Conservation (phyloP, 176 grass and related monocot genomes). For the Ananas comosus region DNA sequence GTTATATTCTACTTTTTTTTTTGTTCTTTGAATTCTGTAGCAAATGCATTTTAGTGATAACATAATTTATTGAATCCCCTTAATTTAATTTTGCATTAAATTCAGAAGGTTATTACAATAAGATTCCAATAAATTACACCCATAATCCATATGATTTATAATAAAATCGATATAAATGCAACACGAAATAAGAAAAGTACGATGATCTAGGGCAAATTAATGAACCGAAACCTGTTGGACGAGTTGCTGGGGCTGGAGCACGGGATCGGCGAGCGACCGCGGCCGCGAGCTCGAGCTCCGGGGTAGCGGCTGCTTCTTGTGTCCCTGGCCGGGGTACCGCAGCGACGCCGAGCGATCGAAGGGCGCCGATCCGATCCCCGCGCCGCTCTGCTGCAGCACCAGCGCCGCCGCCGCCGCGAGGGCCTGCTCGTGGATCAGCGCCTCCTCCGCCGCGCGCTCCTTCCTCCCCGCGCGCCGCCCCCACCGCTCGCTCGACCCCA, state of each 20-base stretch:
- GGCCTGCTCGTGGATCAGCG: slow-evolving; percentile 65
- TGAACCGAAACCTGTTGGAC: slow-evolving; percentile 47
- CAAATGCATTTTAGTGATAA: too few species aligned
- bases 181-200: background rate
- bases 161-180: background rate
- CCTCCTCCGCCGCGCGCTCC: slow-evolving; percentile 29
- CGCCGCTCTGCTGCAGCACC: slow-evolving; percentile 45
- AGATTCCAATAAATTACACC: slow-evolving; percentile 1
- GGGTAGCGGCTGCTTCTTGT: slow-evolving; percentile 38
- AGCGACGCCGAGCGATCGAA: slow-evolving; percentile 83
- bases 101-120: too few species aligned
- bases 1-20: too few species aligned
- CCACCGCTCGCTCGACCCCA: background rate
- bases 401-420: slow-evolving; percentile 65
- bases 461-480: slow-evolving; percentile 8
- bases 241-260: slow-evolving; percentile 71
- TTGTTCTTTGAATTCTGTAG: too few species aligned
- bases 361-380: background rate
- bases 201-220: background rate
- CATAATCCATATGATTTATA: slow-evolving; percentile 19
- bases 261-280: slow-evolving; percentile 57
- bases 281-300: slow-evolving; percentile 87
- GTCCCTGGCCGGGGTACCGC: slow-evolving; percentile 43
- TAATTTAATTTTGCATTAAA: too few species aligned
- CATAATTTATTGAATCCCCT: too few species aligned